Evolutionary conservation across 352 stramenopile genomes (phyloP).

Genomic region (Globisporangium viniferum): DNA sequence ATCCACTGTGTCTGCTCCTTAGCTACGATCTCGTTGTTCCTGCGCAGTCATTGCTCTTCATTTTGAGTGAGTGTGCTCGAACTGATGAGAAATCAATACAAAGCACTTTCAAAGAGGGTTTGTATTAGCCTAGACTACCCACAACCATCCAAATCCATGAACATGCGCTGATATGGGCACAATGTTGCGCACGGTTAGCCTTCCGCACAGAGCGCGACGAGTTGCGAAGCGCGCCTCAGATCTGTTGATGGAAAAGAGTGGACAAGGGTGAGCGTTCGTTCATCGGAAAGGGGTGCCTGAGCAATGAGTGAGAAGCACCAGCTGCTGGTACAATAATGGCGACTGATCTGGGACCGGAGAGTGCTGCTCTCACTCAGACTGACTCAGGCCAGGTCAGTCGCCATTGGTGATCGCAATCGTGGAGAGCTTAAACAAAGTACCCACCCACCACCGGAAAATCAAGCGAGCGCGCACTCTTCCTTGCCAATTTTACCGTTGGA

Average conservation of each 20-base stretch:
- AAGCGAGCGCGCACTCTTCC: no score
- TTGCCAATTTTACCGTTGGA: no score
- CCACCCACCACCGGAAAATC: no score
- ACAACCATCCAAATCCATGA: not conserved
- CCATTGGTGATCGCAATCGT: no score
- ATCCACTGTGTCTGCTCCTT: slow-evolving; percentile 42
- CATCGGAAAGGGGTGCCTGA: not conserved
- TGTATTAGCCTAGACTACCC: not conserved
- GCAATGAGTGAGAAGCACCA: not conserved
- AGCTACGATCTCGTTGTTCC: slow-evolving; percentile 40
- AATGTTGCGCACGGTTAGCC: not conserved
- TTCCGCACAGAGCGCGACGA: not conserved
- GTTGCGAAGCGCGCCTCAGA: not conserved
- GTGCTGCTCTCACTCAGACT: no score
- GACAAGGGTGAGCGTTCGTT: not conserved
- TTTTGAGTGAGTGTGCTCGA: not conserved
- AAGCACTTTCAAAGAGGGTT: not conserved
- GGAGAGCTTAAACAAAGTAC: no score
- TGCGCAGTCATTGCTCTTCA: slow-evolving; percentile 23
- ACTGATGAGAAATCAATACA: not conserved
- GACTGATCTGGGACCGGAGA: no score
- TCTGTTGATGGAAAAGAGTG: not conserved
- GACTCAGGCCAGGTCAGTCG: no score
- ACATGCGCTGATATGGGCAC: not conserved
- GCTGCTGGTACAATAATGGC: not conserved